Evolutionary conservation across 352 stramenopile species (phyloP).

Genomic region (Aphanomyces astaci): DNA sequence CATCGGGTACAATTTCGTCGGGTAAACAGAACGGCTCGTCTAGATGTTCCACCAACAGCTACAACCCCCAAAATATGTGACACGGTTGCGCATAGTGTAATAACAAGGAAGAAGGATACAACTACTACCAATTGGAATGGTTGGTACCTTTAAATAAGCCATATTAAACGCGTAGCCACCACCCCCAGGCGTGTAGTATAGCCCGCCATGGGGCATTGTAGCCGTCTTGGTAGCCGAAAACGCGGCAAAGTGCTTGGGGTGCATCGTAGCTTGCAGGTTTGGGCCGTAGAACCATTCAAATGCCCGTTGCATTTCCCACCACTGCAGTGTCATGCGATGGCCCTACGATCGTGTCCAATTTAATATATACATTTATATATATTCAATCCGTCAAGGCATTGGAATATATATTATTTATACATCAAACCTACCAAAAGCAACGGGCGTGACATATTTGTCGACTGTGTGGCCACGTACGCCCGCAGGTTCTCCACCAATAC

Average conservation of each 20-base stretch:
- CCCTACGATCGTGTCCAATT: too few relatives aligned
- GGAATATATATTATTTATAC: too few relatives aligned
- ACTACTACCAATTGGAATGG: too few relatives aligned
- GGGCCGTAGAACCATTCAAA: constrained; percentile 16
- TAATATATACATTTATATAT: too few relatives aligned
- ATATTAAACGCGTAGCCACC: constrained; percentile 80
- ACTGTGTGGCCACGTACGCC: constrained; percentile 45
- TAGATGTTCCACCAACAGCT: constrained; percentile 52
- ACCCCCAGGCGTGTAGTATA: constrained; percentile 78
- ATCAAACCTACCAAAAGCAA: constrained; percentile 46
- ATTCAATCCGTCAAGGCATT: too few relatives aligned
- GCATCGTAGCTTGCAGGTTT: not conserved
- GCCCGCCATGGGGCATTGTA: constrained; percentile 43
- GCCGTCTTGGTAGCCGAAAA: constrained; percentile 34
- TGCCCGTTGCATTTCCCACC: constrained; percentile 27
- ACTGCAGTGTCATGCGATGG: constrained; percentile 80
- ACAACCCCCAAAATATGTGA: not conserved
- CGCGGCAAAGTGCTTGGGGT: not conserved
- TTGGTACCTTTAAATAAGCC: constrained; percentile 50
- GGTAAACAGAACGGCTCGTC: constrained; percentile 67
- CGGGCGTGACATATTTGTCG: constrained; percentile 36
- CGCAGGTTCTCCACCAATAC: constrained; percentile 82
- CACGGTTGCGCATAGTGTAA: not conserved
- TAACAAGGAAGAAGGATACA: too few relatives aligned
- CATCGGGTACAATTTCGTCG: constrained; percentile 60